phyloP scores from a whole-genome alignment of 2,329 filamentous ascomycete species.

The Anisogramma anomala region DNA sequence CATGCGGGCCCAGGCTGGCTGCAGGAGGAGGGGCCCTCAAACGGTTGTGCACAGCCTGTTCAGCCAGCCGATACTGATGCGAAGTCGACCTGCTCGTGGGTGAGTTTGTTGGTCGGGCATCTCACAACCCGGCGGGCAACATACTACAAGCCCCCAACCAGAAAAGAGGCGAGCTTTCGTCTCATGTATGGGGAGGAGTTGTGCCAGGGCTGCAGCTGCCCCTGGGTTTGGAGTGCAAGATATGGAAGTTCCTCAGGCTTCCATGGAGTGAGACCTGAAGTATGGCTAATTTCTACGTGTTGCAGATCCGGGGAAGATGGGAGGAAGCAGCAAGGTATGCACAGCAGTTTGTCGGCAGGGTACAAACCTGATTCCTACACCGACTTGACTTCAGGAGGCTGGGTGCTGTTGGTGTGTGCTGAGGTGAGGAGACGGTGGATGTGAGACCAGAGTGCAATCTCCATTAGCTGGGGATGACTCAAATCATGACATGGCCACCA shows the following conservation, averaged over 20 bases:
- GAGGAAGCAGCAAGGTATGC: background rate
- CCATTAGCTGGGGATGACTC: background rate
- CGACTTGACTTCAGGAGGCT: background rate
- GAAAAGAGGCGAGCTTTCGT: too few relatives aligned
- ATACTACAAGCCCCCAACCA: too few relatives aligned
- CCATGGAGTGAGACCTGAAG: too few relatives aligned
- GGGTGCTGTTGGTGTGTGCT: too few relatives aligned
- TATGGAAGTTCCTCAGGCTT: too few relatives aligned
- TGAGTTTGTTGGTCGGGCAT: background rate
- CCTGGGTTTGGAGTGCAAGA: too few relatives aligned
- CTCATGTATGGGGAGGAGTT: too few relatives aligned
- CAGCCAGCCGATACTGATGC: background rate
- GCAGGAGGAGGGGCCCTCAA: background rate
- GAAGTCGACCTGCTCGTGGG: too few relatives aligned
- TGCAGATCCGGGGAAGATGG: constrained; percentile 5
- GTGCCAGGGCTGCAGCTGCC: too few relatives aligned
- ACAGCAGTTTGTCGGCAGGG: constrained; percentile 6
- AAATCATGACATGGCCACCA: too few relatives aligned
- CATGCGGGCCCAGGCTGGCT: background rate
- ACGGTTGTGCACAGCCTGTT: background rate
- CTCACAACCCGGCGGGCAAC: background rate
- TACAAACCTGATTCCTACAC: constrained; percentile 10
- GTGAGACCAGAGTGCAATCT: background rate
- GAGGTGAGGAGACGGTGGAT: background rate
- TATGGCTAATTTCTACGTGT: background rate